These are phyloP conservation scores for Mycena sp. DNA, from an alignment of 1,284 basidiomycete species.

Conservation along the genomic window DNA sequence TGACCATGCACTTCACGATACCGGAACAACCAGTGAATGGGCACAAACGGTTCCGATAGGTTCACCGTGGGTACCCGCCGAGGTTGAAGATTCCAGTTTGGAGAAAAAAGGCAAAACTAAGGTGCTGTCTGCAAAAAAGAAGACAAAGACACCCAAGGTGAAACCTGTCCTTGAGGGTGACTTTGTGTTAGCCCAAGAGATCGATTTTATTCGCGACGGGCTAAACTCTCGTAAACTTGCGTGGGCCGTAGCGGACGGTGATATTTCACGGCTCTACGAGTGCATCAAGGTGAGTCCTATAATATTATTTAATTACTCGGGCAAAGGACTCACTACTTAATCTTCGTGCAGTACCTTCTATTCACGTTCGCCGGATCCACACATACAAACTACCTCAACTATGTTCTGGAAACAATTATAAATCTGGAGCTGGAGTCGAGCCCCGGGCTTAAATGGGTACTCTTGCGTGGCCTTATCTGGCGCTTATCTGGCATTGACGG, in stretches of 20 bases:
- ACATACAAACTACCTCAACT: slow-evolving; percentile 40
- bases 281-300: slow-evolving; percentile 7
- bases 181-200: slow-evolving; percentile 19
- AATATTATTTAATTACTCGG: too few species aligned
- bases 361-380: slow-evolving; percentile 38
- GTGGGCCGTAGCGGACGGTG: slow-evolving; percentile 31
- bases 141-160: not conserved
- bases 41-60: not conserved
- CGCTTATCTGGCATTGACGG: slow-evolving; percentile 31
- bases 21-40: not conserved
- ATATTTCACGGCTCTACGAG: slow-evolving; percentile 32
- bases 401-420: slow-evolving; percentile 35
- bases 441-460: slow-evolving; percentile 17
- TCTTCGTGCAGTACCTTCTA: slow-evolving; percentile 29
- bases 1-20: slow-evolving; percentile 2
- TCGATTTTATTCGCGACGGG: slow-evolving; percentile 28
- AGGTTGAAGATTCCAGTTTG: slow-evolving; percentile 1
- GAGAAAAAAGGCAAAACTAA: not conserved
- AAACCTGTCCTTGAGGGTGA: slow-evolving; percentile 17
- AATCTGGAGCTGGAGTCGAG: slow-evolving; percentile 35
- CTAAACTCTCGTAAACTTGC: slow-evolving; percentile 27
- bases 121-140: not conserved
- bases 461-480: slow-evolving; percentile 35
- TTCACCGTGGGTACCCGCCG: not conserved
- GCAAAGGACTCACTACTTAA: not conserved